These are phyloP conservation scores for Candida sphagnicola DNA, from an alignment of 805 yeast genomes.

Conservation along the genomic window DNA sequence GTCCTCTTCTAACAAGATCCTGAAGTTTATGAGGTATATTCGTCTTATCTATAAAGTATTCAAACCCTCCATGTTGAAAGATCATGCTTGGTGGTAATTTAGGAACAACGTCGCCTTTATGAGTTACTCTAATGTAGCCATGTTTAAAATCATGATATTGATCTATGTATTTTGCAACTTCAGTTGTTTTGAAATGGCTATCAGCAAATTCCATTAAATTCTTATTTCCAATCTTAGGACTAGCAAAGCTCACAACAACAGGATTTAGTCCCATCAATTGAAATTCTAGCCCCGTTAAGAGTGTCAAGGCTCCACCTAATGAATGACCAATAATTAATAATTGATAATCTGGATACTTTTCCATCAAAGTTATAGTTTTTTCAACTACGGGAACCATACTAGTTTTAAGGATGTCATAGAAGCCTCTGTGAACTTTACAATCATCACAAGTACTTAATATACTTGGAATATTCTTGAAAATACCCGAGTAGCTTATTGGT, in stretches of 20 bases:
- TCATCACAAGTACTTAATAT: slow-evolving; percentile 32
- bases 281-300: slow-evolving; percentile 60
- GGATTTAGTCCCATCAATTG: slow-evolving; percentile 51
- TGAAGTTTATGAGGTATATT: slow-evolving; percentile 32
- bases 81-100: slow-evolving; percentile 50
- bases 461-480: background rate
- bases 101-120: slow-evolving; percentile 57
- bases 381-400: slow-evolving; percentile 37
- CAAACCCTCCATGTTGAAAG: slow-evolving; percentile 47
- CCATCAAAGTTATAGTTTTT: slow-evolving; percentile 27
- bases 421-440: slow-evolving; percentile 66
- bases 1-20: slow-evolving; percentile 13
- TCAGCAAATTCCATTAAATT: slow-evolving; percentile 52
- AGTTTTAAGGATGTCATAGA: slow-evolving; percentile 42
- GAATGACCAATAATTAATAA: slow-evolving; percentile 69
- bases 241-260: slow-evolving; percentile 55
- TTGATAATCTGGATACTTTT: slow-evolving; percentile 43
- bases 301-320: slow-evolving; percentile 69
- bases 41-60: slow-evolving; percentile 41
- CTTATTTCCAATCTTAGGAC: slow-evolving; percentile 61
- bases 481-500: slow-evolving; percentile 33
- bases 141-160: slow-evolving; percentile 18
- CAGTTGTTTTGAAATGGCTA: slow-evolving; percentile 37
- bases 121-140: slow-evolving; percentile 55
- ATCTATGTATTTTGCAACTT: slow-evolving; percentile 17